Conservation (phyloP, 2,329 filamentous ascomycete species). For the Sarocladiaceae sp. region DNA sequence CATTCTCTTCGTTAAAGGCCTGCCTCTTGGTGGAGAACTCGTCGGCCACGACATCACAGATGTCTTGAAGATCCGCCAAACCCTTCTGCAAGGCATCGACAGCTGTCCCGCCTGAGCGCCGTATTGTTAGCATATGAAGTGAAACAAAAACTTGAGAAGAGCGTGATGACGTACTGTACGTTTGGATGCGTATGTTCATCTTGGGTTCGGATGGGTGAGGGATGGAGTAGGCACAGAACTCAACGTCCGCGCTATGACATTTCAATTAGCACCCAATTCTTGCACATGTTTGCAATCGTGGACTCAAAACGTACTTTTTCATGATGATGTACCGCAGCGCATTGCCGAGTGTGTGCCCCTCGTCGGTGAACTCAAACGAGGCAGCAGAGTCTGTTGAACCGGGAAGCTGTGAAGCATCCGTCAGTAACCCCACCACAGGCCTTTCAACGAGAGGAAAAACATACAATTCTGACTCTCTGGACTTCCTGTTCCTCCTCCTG, state of each 20-base stretch:
- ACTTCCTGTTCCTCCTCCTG: conserved; percentile 41
- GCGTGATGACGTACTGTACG: conserved; percentile 73
- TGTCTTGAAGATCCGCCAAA: conserved; percentile 76
- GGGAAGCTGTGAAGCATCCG: conserved; percentile 58
- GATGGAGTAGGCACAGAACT: conserved; percentile 97
- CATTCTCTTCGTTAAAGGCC: conserved; percentile 27
- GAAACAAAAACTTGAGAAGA: no score
- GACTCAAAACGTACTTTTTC: conserved; percentile 84
- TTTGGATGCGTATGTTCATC: conserved; percentile 97
- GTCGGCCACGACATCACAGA: conserved; percentile 90
- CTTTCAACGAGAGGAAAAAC: conserved; percentile 13
- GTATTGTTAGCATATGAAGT: no score
- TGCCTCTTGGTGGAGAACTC: conserved; percentile 65
- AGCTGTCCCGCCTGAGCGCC: conserved; percentile 74
- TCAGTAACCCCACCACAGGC: conserved; percentile 8
- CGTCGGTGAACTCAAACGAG: conserved; percentile 88
- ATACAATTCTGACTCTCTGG: conserved; percentile 58
- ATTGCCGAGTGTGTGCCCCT: conserved; percentile 94
- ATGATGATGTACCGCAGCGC: conserved; percentile 92
- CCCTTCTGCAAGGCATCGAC: conserved; percentile 87
- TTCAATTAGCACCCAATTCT: neutral
- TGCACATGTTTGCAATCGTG: no score
- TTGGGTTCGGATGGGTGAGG: conserved; percentile 92
- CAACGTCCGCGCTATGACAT: conserved; percentile 73
- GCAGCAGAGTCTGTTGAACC: conserved; percentile 82